These are phyloP conservation scores for Paraconiothyrium brasiliense DNA, from an alignment of 2,329 filamentous ascomycete genomes.

Conservation along the genomic window DNA sequence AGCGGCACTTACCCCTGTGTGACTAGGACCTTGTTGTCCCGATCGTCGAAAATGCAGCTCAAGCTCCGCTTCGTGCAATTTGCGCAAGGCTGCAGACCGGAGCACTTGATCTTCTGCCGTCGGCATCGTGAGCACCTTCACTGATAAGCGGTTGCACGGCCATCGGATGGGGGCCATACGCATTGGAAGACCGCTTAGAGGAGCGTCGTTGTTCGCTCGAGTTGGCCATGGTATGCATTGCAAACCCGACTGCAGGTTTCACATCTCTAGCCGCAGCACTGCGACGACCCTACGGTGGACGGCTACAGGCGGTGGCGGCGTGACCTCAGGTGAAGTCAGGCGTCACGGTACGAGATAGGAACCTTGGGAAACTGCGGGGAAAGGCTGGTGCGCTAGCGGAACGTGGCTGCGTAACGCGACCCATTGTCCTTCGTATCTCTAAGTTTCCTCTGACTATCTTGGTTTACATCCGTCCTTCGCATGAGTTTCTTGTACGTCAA, in stretches of 20 bases:
- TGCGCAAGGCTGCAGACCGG: constrained; percentile 41
- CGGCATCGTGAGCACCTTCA: constrained; percentile 39
- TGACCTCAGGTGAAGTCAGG: background rate
- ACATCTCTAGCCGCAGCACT: constrained; percentile 2
- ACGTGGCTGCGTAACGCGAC: background rate
- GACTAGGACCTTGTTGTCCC: constrained; percentile 44
- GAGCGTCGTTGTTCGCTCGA: constrained; percentile 34
- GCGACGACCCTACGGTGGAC: background rate
- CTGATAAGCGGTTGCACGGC: background rate
- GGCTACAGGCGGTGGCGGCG: background rate
- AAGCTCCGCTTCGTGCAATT: constrained; percentile 40
- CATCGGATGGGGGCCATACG: constrained; percentile 19
- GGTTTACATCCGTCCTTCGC: background rate
- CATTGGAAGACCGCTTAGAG: constrained; percentile 39
- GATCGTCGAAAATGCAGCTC: constrained; percentile 40
- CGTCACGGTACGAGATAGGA: background rate
- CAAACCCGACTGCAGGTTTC: background rate
- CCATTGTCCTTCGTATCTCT: background rate
- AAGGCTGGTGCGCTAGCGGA: background rate
- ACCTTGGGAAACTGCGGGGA: constrained; percentile 1
- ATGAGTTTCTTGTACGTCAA: background rate
- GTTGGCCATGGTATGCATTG: constrained; percentile 26
- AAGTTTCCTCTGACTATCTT: background rate
- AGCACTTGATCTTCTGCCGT: constrained; percentile 45
- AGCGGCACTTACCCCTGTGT: constrained; percentile 34